A percentile compares a stretch with the other conserved stretches of the same genome.
phyloP scores from a whole-genome alignment of 257 asterid genomes.

The Plantago elongata region DNA sequence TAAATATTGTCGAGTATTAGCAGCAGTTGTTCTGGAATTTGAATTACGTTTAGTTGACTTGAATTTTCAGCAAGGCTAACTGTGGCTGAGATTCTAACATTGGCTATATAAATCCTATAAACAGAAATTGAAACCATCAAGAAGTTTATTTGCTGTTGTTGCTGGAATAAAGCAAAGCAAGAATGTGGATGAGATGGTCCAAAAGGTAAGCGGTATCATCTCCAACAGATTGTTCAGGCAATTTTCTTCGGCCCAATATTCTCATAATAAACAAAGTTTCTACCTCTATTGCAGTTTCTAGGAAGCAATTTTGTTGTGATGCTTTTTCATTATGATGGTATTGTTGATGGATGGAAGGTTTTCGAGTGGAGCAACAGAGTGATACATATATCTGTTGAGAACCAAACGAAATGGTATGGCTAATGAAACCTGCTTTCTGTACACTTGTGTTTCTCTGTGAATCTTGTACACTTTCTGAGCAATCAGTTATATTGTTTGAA shows the following conservation, averaged over 20 bases:
- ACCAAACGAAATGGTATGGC: constrained; percentile 83
- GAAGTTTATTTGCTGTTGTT: constrained; percentile 54
- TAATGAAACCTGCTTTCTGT: not conserved
- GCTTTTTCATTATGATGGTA: constrained; percentile 89
- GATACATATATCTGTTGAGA: constrained; percentile 59
- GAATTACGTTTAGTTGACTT: not conserved
- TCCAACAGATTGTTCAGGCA: not conserved
- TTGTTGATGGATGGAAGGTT: constrained; percentile 68
- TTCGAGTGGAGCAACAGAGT: constrained; percentile 55
- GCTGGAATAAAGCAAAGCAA: constrained; percentile 77
- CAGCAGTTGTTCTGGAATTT: not conserved
- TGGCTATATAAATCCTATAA: constrained; percentile 9
- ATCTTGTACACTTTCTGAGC: too few species aligned
- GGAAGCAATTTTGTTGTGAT: constrained; percentile 60
- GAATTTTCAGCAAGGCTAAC: not conserved
- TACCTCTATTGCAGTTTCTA: constrained; percentile 46
- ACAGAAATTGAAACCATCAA: constrained; percentile 42
- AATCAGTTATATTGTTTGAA: too few species aligned
- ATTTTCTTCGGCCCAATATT: not conserved
- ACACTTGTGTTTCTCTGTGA: not conserved
- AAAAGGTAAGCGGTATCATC: constrained; percentile 37
- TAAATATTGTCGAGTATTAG: not conserved
- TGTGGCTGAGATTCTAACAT: not conserved
- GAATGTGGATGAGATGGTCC: constrained; percentile 55
- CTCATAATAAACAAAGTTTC: not conserved